Base-by-base conservation (phyloP, 78 protist genomes). In the Chrysochromulina tobinii region DNA sequence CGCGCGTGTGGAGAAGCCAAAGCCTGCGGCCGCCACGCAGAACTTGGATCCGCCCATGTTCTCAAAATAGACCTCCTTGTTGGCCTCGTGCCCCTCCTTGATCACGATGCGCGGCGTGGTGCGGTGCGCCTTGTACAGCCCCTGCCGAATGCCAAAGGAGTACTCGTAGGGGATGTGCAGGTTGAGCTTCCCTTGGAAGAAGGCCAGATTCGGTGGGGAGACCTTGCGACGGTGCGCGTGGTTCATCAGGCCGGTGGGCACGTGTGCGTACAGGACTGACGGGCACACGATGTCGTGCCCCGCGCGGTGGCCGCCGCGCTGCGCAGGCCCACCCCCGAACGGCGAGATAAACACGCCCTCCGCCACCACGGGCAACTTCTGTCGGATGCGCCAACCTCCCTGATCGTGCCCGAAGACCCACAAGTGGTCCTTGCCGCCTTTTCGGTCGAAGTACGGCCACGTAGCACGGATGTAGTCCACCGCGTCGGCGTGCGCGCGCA, bases 321-420 rank as follows among this genome's bases (percentile, higher is more conserved):
- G 83, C 25, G 58, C 57, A 4, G 3, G 12, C 25, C 6, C n/a
- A 3, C 25, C 83, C 3, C 83, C 83, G 50, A 75, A 75, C 57
- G 25, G 27, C 6, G 4, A 18, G 83, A 75, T 50, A 4, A 75
- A 75, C 27, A 75, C 17, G 23, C 57, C 1, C 55, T 11, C 59
- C 64, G 64, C 7, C 72, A 20, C 72, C 72, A 1, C 58, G 25
- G 58, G 83, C 59, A 75, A n/a, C 83, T 75, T 75, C 25, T 54
- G 27, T 3, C 83, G 83, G 21, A 75, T 50, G 23, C 83, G 83
- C 83, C 83, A 75, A 4, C 38, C 83, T 54, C 83, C 83, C 50
- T 68, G 83, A 23, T 75, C 83, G 83, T 75, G 83, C 25, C 83
- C 83, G 50, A 75, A 75, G 25, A 75, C 83, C 83, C 83, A 75